phyloP scores from a whole-genome alignment of 225 moss, liverwort and hornwort species.

The Ulota crispa region DNA sequence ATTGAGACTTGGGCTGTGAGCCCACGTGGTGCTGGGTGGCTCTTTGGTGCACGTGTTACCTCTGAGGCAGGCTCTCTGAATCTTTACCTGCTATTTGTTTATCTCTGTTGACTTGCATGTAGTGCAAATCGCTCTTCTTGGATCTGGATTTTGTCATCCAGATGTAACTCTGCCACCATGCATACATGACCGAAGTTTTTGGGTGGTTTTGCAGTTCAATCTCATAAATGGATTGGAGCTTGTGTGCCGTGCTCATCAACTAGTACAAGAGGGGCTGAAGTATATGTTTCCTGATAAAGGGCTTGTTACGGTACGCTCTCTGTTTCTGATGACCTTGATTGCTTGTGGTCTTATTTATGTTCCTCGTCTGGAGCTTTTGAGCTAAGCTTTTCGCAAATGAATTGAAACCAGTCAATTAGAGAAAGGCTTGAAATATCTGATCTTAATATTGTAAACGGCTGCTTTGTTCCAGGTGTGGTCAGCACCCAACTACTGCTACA shows the following conservation, averaged over 20 bases:
- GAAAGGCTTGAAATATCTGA: slow-evolving; percentile 1
- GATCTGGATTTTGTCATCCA: neutral
- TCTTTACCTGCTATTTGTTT: neutral
- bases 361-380: neutral
- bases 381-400: neutral
- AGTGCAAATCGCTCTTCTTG: neutral
- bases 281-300: slow-evolving; percentile 99
- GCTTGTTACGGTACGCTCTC: slow-evolving; percentile 79
- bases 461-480: slow-evolving; percentile 81
- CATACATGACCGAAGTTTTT: slow-evolving; percentile 10
- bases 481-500: slow-evolving; percentile 99
- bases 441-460: neutral
- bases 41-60: slow-evolving; percentile 98
- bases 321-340: slow-evolving; percentile 8
- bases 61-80: slow-evolving; percentile 71
- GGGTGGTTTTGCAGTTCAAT: slow-evolving; percentile 76
- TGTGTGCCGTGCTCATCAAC: slow-evolving; percentile 98
- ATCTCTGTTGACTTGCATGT: neutral
- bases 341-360: neutral
- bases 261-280: slow-evolving; percentile 99
- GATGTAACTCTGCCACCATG: neutral
- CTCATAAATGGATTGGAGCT: slow-evolving; percentile 99
- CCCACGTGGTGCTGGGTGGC: slow-evolving; percentile 99
- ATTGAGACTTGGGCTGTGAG: slow-evolving; percentile 98
- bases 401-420: neutral